Percentiles rank a stretch among this genome's conserved stretches.
These are phyloP conservation scores for Diplotaxis tenuifolia DNA, from an alignment of 345 rosid species.

Conservation along the genomic window DNA sequence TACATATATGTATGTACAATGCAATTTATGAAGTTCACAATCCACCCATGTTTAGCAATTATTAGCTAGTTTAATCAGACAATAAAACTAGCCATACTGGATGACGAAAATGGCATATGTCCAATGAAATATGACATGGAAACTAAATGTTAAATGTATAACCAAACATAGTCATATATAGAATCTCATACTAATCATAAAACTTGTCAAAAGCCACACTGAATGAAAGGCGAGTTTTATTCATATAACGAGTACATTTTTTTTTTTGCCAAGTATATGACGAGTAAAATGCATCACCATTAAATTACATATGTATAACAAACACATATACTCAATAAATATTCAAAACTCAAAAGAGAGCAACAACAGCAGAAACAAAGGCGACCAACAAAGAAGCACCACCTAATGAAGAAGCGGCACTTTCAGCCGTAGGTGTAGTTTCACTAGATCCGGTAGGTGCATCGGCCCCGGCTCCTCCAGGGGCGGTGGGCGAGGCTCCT, in stretches of 20 bases:
- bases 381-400: conserved; percentile 23
- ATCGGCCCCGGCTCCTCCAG: conserved; percentile 1
- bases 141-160: neutral
- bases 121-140: neutral
- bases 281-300: neutral
- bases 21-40: neutral
- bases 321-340: conserved; percentile 1
- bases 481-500: conserved; percentile 20
- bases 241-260: conserved; percentile 7
- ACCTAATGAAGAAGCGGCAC: conserved; percentile 27
- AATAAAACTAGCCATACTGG: neutral
- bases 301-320: neutral
- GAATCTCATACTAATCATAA: neutral
- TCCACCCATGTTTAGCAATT: neutral
- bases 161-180: neutral
- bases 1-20: neutral
- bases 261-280: too few species aligned
- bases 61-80: neutral
- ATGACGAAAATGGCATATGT: neutral
- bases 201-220: neutral
- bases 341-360: conserved; percentile 33
- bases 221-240: neutral
- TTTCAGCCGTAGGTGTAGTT: conserved; percentile 19
- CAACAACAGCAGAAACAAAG: conserved; percentile 28
- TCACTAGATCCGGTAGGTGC: conserved; percentile 24